Percentiles rank a stretch among this genome's conserved stretches.
Evolutionary conservation across 768 basidiomycete genomes (phyloP).

Genomic region (Hypholoma sublateritium): DNA sequence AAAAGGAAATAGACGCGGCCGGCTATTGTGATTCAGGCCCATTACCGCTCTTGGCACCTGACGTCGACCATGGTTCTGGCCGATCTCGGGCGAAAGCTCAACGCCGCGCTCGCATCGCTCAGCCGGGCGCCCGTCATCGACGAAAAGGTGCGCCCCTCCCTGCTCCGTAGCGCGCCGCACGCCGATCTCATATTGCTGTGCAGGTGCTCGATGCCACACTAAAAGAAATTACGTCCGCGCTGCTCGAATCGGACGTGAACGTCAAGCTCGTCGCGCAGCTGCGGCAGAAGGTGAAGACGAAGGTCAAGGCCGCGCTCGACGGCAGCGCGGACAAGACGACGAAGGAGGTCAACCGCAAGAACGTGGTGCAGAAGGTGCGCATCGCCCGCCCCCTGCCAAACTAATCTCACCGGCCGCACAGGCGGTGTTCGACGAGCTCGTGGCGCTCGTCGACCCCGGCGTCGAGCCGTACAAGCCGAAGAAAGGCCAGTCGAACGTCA

Average conservation of each 20-base stretch:
- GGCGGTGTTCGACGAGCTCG: conserved; percentile 97
- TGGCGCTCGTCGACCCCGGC: conserved; percentile 91
- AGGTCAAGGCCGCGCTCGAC: conserved; percentile 83
- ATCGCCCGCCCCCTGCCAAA: background rate
- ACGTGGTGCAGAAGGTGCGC: conserved; percentile 86
- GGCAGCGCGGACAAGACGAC: conserved; percentile 61
- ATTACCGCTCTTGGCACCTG: conserved; percentile 16
- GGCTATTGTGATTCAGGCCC: background rate
- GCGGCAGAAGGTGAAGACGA: conserved; percentile 86
- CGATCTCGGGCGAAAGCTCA: conserved; percentile 92
- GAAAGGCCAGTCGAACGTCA: conserved; percentile 90
- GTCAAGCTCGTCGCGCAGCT: conserved; percentile 91
- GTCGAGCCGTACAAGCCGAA: conserved; percentile 95
- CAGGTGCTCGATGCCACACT: conserved; percentile 93
- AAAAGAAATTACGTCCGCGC: conserved; percentile 92
- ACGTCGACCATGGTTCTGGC: conserved; percentile 81
- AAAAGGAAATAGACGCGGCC: background rate
- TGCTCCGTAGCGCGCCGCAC: background rate
- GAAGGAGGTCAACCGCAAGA: conserved; percentile 80
- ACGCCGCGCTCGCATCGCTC: conserved; percentile 89
- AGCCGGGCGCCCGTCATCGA: conserved; percentile 86
- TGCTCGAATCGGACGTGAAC: conserved; percentile 97
- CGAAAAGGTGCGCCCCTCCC: conserved; percentile 68
- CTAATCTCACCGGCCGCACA: conserved; percentile 29
- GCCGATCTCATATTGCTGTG: background rate